Conservation (phyloP, 441 rosid genomes). For the Euphorbia schlechtendalii region DNA sequence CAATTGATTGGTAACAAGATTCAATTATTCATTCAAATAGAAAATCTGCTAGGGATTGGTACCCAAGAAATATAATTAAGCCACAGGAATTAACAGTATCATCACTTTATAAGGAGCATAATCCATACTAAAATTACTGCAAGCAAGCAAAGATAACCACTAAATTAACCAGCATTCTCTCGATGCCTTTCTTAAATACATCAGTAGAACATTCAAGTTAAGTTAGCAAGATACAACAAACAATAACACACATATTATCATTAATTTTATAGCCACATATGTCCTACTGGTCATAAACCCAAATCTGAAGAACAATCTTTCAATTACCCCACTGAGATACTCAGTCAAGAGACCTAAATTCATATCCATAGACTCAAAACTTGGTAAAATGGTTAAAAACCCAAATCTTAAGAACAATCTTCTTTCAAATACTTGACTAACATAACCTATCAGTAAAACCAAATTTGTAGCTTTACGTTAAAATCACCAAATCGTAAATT, state of each 20-base stretch:
- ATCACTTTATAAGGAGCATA: neutral
- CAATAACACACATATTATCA: neutral
- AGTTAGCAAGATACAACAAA: neutral
- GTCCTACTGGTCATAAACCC: neutral
- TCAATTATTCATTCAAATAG: too few species aligned
- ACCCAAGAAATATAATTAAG: too few species aligned
- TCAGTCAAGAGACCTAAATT: neutral
- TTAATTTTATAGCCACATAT: neutral
- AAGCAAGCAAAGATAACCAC: neutral
- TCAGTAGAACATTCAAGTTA: neutral
- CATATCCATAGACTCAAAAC: neutral
- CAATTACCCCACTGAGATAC: neutral
- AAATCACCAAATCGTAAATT: neutral
- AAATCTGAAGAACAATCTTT: constrained; percentile 1
- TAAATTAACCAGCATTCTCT: neutral
- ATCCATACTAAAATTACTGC: neutral
- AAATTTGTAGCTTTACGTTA: neutral
- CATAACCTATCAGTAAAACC: neutral
- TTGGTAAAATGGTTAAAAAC: neutral
- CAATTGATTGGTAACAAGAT: neutral
- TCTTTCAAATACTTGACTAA: neutral
- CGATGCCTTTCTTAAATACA: neutral
- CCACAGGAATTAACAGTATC: neutral
- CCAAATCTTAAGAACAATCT: neutral
- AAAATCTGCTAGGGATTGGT: too few species aligned